Conservation (phyloP, 352 stramenopile species). For the Globisporangium cylindrosporum region DNA sequence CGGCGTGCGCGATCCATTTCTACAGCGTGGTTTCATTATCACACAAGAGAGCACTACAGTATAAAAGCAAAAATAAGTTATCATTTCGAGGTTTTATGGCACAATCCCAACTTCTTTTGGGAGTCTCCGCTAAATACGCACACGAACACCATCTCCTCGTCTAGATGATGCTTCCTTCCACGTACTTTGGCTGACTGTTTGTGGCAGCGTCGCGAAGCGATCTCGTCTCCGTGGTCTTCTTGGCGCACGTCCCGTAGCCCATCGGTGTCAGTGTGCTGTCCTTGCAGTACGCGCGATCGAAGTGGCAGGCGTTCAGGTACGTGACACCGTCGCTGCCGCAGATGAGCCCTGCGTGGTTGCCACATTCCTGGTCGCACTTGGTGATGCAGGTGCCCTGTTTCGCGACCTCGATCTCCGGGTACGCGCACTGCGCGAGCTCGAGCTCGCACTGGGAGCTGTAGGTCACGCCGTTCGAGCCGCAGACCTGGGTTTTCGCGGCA, state of each 20-base stretch:
- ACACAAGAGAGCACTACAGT: too few species aligned
- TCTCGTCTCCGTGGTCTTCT: not conserved
- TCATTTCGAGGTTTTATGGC: too few species aligned
- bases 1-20: too few species aligned
- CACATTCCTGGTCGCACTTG: slow-evolving; percentile 1
- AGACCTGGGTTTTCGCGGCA: not conserved
- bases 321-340: not conserved
- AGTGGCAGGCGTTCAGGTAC: slow-evolving; percentile 6
- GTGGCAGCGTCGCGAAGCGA: not conserved
- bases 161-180: not conserved
- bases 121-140: too few species aligned
- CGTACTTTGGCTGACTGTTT: not conserved
- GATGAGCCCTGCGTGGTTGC: not conserved
- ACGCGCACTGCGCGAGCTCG: not conserved
- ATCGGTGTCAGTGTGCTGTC: not conserved
- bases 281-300: slow-evolving; percentile 8
- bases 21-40: too few species aligned
- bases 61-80: too few species aligned
- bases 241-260: slow-evolving; percentile 2
- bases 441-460: not conserved
- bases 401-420: not conserved
- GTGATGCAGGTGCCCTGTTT: not conserved
- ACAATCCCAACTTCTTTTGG: too few species aligned
- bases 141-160: too few species aligned
- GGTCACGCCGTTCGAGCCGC: not conserved